Conservation (phyloP, 1,284 basidiomycete species). For the Mycosarcoma maydis region DNA sequence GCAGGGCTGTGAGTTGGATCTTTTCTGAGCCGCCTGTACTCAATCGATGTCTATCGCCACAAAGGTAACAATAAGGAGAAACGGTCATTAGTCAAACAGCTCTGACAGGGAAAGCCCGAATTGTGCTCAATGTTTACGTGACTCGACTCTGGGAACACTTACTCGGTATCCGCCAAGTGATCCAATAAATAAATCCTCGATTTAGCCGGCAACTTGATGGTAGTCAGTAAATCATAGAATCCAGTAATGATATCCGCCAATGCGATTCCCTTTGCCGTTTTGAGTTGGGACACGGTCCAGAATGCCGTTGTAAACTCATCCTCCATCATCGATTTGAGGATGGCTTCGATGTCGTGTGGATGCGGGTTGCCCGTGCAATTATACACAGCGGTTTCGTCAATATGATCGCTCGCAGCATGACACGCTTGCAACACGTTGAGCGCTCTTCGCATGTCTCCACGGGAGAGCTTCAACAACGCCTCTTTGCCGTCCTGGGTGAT, state of each 20-base stretch:
- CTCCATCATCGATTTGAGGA: constrained; percentile 93
- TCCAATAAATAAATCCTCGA: constrained; percentile 92
- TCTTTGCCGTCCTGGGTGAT: constrained; percentile 85
- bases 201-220: constrained; percentile 83
- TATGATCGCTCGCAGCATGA: constrained; percentile 88
- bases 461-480: constrained; percentile 89
- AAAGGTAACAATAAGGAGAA: too few relatives aligned
- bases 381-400: constrained; percentile 91
- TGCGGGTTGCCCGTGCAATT: constrained; percentile 96
- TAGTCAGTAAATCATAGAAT: constrained; percentile 88
- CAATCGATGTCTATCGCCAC: constrained; percentile 79
- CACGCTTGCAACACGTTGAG: constrained; percentile 97
- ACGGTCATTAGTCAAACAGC: too few relatives aligned
- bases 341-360: constrained; percentile 88
- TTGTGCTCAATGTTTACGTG: too few relatives aligned
- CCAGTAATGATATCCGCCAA: constrained; percentile 94
- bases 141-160: too few relatives aligned
- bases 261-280: constrained; percentile 90
- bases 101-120: too few relatives aligned
- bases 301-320: constrained; percentile 96
- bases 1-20: constrained; percentile 88
- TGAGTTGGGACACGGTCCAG: constrained; percentile 83
- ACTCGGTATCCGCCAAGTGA: constrained; percentile 80
- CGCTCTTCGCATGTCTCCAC: constrained; percentile 96
- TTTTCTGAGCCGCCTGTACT: constrained; percentile 94